Conservation (phyloP, 169 alveolate genomes). For the Fabrea salina region DNA sequence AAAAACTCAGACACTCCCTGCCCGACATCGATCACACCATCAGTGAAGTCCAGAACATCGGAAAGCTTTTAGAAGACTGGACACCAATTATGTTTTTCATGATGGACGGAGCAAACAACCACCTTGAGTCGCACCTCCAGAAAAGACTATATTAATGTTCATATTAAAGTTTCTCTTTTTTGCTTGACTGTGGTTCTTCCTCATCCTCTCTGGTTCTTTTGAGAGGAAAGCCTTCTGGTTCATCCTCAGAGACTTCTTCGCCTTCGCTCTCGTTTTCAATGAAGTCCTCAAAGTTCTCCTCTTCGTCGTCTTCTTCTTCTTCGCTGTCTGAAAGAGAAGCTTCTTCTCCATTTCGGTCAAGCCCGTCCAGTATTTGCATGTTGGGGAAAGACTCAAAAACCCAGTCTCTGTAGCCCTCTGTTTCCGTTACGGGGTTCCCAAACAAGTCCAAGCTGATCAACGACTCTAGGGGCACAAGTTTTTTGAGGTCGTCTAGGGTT, state of each 20-base stretch:
- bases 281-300: constrained; percentile 39
- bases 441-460: background rate
- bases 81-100: background rate
- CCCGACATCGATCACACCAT: background rate
- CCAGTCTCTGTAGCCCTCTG: background rate
- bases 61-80: background rate
- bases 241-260: too few relatives aligned
- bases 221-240: too few relatives aligned
- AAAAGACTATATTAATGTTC: too few relatives aligned
- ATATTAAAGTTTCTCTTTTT: too few relatives aligned
- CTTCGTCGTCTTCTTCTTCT: constrained; percentile 35
- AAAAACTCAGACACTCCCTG: background rate
- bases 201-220: too few relatives aligned
- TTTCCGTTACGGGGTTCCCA: constrained; percentile 3
- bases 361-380: constrained; percentile 36
- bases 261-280: too few relatives aligned
- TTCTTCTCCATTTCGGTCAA: constrained; percentile 47
- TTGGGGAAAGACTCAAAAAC: constrained; percentile 31
- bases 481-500: background rate
- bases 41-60: background rate
- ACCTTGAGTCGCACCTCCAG: too few relatives aligned
- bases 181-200: too few relatives aligned
- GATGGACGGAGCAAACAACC: too few relatives aligned
- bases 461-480: background rate
- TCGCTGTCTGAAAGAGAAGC: constrained; percentile 26